A percentile compares a stretch with the other conserved stretches of the same genome.
phyloP scores from a whole-genome alignment of 768 basidiomycete species.

The Trametes coccinea region DNA sequence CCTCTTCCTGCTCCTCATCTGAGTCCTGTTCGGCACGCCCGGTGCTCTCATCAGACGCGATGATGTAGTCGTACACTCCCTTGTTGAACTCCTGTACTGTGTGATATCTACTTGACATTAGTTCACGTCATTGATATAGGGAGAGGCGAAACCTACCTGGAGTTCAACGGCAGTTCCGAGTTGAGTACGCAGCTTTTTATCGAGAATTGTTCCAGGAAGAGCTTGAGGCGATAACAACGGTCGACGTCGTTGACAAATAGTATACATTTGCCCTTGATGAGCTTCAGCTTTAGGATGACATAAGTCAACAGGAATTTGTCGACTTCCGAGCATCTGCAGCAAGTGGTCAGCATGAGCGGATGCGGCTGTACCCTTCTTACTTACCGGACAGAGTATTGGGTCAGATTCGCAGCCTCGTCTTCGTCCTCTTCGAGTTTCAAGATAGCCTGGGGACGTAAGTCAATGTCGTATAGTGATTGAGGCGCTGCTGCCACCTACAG shows the following conservation, averaged over 20 bases:
- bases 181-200: conserved; percentile 96
- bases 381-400: conserved; percentile 82
- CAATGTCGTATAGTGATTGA: not conserved
- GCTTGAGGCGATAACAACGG: conserved; percentile 89
- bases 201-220: conserved; percentile 98
- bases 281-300: conserved; percentile 93
- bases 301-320: conserved; percentile 98
- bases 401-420: conserved; percentile 77
- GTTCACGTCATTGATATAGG: conserved; percentile 7
- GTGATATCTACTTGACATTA: conserved; percentile 64
- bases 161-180: conserved; percentile 93
- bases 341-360: not conserved
- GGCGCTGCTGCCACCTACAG: conserved; percentile 51
- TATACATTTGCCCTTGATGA: conserved; percentile 95
- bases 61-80: conserved; percentile 97
- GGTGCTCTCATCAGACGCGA: conserved; percentile 91
- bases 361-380: conserved; percentile 20
- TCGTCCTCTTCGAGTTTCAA: conserved; percentile 87
- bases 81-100: conserved; percentile 98
- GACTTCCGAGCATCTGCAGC: conserved; percentile 78
- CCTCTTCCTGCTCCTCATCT: conserved; percentile 45
- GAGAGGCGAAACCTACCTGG: conserved; percentile 50
- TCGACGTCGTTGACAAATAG: conserved; percentile 97
- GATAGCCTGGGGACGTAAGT: conserved; percentile 56
- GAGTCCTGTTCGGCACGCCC: conserved; percentile 51